Evolutionary conservation across 2,329 filamentous ascomycete species (phyloP), one percentile per base, ranked within the genome.

Genomic region (Cercospora janseana): DNA sequence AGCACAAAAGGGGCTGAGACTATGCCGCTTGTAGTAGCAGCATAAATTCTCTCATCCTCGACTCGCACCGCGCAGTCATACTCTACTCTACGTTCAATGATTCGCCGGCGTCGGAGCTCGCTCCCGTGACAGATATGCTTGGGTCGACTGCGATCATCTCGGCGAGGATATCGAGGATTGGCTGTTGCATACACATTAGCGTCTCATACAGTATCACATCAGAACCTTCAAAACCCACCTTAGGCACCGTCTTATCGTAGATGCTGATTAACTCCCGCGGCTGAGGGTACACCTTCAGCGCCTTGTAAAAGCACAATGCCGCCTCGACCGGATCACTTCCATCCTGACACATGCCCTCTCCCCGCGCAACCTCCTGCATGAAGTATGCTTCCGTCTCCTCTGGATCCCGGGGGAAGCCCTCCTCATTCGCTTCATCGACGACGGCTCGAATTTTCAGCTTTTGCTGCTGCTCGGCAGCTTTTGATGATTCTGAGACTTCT

Each of bases 241-340:
- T 96, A 63, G 92, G 86, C 37, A 97, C 91, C 24, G 93, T 97
- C 82, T 95, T 95, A 73, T 98, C 93, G 74, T 98, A 98, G 72
- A 98, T 95, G 65, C 81, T 82, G 70, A 98, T 96, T 64, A 98
- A 78, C 67, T 97, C 93, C 63, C 85, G 81, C 9, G 92, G 93
- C 65, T 88, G 87, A 45, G 93, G 93, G 75, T 98, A 98, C 63
- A 97, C 93, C 81, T 98, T 98, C 61, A 98, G 81, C 35, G 91
- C 93, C 79, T 91, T 94, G 82, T 97, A 98, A 76, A 98, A 98
- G 71, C 88, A 89, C 54, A 97, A 77, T 40, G 93, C 92, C 44
- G 93, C 88, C 60, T 96, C 91, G 52, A 95, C 72, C 31, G 79
- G 76, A 66, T 85, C 81, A 60, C 81, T 74, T 93, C 90, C 88